Base-by-base conservation (phyloP, 2,329 filamentous ascomycete genomes). In the Annulohypoxylon truncatum region DNA sequence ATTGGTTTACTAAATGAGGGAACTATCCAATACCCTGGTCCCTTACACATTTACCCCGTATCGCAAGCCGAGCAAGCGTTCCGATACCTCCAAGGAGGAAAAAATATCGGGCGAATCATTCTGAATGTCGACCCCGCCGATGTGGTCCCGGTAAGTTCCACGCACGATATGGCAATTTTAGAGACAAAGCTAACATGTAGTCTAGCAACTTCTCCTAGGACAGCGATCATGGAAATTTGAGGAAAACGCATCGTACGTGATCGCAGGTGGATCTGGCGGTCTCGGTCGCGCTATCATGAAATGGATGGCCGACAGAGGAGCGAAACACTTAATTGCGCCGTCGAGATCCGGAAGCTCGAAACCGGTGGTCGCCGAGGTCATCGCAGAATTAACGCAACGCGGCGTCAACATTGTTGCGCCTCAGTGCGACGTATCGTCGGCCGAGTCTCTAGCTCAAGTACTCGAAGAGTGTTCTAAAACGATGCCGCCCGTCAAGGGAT, bases 401-500 rank as follows among this genome's bases (percentile, higher is more conserved):
- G 71, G 66, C 8, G 66, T 73, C 6, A 56, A 28, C 3, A 50
- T 74, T 1, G 42, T 65, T 2, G 65, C 72, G 12, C 67, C 73
- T 1, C 64, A 53, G n/a, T 73, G 72, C 20, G 73, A 74, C 20
- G 71, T 70, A n/a, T 71, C 71, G 15, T 71, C 66, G 1, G 22
- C 31, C 0, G 33, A 61, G 20, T 61, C 67, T 1, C 60, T 74
- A 0, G 46, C 58, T 4, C 35, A 29, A 9, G 58, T 66, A 0
- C 57, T 74, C 4, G 51, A 68, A n/a, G 66, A 69, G 12, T 71
- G 58, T 35, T 54, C 54, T 3, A 42, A 24, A 26, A 64, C 42
- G 4, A 72, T 73, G 69, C 69, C 71, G 2, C 79, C 80, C 1
- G 76, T 84, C 22, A 72, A 74, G 33, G 82, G 82, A 8, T 76